Evolutionary conservation across 352 stramenopile species (phyloP), one percentile per base, ranked within the genome.

Genomic region (Phytophthora sp.): DNA sequence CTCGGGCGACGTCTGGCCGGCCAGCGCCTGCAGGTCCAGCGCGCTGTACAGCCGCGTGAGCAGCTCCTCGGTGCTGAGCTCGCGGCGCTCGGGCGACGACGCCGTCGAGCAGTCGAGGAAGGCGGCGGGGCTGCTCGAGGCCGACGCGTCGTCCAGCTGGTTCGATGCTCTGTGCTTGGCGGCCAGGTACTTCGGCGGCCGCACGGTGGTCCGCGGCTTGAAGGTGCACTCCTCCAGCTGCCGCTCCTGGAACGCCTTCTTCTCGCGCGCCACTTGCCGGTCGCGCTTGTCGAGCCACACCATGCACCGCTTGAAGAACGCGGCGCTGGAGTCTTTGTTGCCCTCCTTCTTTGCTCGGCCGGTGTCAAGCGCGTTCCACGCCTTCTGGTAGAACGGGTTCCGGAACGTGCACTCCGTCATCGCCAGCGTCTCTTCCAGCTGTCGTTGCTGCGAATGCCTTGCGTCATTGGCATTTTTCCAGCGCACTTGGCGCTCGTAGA

Each of bases 171-270:
- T 34, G 28, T 26, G 35, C 7, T 13, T 42, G 26, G 10, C 3
- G 11, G 41, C 5, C 51, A 69, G 34, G 21, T 64, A 60, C 39
- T 65, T 51, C 48, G 63, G 39, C 15, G 39, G 38, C 51, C 21
- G 53, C 3, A 46, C 30, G 4, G 55, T 62, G 24, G 69, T 32
- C 24, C 39, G 63, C 0, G 81, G 81, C 46, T 73, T 66, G 46
- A 91, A 91, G 11, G 79, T 88, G 63, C 82, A 91, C 32, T 89
- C 79, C 34, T 66, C 41, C 20, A 87, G 41, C 31, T 82, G 44
- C 31, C 75, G 73, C 41, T 72, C 58, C 5, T 82, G 62, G 49
- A 57, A 57, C 17, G 60, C 20, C 37, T 78, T 65, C 32, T 85
- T 84, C 52, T 85, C 66, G 0, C 50, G 42, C 21, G 66, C 58